phyloP scores from a whole-genome alignment of 768 basidiomycete species.

The Panellus pusillus region DNA sequence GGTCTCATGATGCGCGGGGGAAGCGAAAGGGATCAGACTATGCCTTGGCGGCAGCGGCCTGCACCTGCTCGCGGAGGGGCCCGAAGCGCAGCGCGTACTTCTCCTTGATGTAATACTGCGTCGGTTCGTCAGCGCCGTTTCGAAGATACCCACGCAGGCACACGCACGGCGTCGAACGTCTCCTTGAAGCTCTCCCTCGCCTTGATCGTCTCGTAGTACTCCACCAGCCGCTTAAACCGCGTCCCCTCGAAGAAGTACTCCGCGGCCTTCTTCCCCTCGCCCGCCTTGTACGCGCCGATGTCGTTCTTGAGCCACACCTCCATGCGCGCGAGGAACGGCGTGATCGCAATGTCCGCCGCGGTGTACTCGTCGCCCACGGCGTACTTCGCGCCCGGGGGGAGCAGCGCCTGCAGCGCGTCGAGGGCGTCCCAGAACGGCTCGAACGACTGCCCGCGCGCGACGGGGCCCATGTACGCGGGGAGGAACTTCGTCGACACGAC shows the following conservation, averaged over 20 bases:
- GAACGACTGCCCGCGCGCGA: slow-evolving; percentile 39
- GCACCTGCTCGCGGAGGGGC: slow-evolving; percentile 9
- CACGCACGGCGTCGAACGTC: slow-evolving; percentile 56
- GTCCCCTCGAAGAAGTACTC: slow-evolving; percentile 41
- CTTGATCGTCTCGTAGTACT: slow-evolving; percentile 49
- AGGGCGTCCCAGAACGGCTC: slow-evolving; percentile 43
- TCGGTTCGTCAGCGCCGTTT: not conserved
- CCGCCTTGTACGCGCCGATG: slow-evolving; percentile 48
- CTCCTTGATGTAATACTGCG: slow-evolving; percentile 17
- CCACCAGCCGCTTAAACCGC: slow-evolving; percentile 50
- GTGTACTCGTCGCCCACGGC: slow-evolving; percentile 49
- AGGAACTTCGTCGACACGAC: slow-evolving; percentile 46
- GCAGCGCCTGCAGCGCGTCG: slow-evolving; percentile 48
- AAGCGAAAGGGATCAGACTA: not conserved
- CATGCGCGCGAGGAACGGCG: slow-evolving; percentile 61
- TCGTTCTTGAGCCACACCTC: slow-evolving; percentile 48
- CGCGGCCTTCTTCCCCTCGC: slow-evolving; percentile 45
- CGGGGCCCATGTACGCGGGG: slow-evolving; percentile 37
- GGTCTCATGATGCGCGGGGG: not conserved
- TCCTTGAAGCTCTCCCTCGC: slow-evolving; percentile 52
- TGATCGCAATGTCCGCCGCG: slow-evolving; percentile 62
- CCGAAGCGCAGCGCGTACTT: slow-evolving; percentile 13
- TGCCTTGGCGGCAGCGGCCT: slow-evolving; percentile 7
- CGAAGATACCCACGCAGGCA: not conserved
- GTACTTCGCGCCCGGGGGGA: slow-evolving; percentile 46